phyloP scores from a whole-genome alignment of 768 basidiomycete species.

The Tylopilus cervinicoccineus region DNA sequence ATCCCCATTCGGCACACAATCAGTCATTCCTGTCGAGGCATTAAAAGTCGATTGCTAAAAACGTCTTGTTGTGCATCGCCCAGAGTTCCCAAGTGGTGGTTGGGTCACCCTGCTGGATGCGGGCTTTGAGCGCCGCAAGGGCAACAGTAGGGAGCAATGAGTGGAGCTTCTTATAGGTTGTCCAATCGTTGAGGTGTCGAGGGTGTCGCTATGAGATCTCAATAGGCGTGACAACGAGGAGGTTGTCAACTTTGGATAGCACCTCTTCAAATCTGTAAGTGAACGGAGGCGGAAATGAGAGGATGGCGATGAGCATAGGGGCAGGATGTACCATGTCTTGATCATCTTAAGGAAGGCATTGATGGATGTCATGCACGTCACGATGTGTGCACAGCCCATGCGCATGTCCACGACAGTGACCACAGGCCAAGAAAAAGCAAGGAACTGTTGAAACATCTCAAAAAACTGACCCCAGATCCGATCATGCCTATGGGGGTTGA shows the following conservation, averaged over 20 bases:
- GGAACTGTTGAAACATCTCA: conserved; percentile 73
- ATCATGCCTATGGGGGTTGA: conserved; percentile 57
- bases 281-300: background rate
- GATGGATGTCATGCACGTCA: conserved; percentile 68
- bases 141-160: conserved; percentile 67
- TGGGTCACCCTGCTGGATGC: conserved; percentile 64
- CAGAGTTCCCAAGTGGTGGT: conserved; percentile 63
- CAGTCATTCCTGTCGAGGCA: conserved; percentile 70
- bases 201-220: conserved; percentile 67
- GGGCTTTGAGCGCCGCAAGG: conserved; percentile 59
- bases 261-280: conserved; percentile 62
- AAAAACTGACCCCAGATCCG: conserved; percentile 78
- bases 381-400: conserved; percentile 74
- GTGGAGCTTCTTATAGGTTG: conserved; percentile 65
- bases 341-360: conserved; percentile 82
- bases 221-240: conserved; percentile 64
- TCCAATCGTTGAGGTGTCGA: conserved; percentile 64
- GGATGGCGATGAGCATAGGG: background rate
- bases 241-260: conserved; percentile 67
- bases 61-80: conserved; percentile 68
- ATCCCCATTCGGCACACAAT: conserved; percentile 75
- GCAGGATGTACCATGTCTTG: conserved; percentile 56
- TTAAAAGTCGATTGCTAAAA: conserved; percentile 71
- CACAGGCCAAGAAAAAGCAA: conserved; percentile 80
- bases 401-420: conserved; percentile 70